phyloP scores from a whole-genome alignment of 768 basidiomycete species.

The Lactifluus volemus region DNA sequence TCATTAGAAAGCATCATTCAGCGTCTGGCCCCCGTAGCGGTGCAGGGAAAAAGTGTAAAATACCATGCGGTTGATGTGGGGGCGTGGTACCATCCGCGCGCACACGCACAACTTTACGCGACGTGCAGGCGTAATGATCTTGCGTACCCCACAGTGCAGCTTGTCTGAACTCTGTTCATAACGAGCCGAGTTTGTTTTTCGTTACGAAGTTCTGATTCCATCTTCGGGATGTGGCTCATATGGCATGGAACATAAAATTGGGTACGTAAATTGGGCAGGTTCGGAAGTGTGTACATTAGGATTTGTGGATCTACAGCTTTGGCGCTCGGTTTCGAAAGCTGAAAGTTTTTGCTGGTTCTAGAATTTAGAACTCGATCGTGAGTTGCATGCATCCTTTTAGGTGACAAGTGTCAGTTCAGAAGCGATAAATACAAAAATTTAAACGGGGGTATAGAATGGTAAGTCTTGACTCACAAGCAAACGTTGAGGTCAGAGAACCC shows the following conservation, averaged over 20 bases:
- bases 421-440: neutral
- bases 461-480: neutral
- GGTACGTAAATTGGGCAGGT: constrained; percentile 9
- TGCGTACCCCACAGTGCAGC: constrained; percentile 10
- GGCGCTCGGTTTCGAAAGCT: neutral
- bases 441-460: neutral
- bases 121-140: constrained; percentile 4
- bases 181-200: neutral
- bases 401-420: neutral
- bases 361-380: neutral
- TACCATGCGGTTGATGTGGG: constrained; percentile 11
- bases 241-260: neutral
- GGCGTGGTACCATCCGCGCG: neutral
- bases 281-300: neutral
- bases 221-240: constrained; percentile 7
- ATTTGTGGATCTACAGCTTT: constrained; percentile 2
- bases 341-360: neutral
- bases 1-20: neutral
- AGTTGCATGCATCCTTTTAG: neutral
- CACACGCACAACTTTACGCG: neutral
- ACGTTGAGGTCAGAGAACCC: neutral
- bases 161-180: neutral
- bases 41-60: constrained; percentile 1
- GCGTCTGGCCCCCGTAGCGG: neutral
- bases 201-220: neutral